Evolutionary conservation across 2,329 filamentous ascomycete genomes (phyloP).

Genomic region (Dichotomopilus funicola): DNA sequence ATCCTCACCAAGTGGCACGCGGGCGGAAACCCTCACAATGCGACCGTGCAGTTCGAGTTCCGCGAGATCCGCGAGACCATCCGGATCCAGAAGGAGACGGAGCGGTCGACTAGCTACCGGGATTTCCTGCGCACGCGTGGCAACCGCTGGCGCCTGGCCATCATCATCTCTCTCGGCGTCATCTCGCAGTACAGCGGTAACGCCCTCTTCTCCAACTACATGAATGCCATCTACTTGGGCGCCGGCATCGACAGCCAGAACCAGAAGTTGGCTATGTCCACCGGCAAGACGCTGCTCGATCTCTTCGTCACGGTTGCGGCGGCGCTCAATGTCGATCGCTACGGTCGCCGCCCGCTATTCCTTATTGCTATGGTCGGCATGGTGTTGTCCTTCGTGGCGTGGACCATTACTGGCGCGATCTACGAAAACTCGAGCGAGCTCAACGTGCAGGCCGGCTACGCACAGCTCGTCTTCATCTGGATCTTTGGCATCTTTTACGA

Average conservation of each 20-base stretch:
- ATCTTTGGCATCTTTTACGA: constrained; percentile 54
- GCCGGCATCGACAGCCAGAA: constrained; percentile 53
- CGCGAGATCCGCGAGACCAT: constrained; percentile 61
- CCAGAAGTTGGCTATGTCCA: constrained; percentile 48
- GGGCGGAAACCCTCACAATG: constrained; percentile 50
- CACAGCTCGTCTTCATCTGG: constrained; percentile 54
- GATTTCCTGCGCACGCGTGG: constrained; percentile 57
- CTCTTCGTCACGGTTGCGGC: constrained; percentile 51
- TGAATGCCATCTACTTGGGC: constrained; percentile 54
- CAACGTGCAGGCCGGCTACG: constrained; percentile 42
- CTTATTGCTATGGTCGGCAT: constrained; percentile 43
- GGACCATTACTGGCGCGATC: constrained; percentile 47
- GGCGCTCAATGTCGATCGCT: constrained; percentile 43
- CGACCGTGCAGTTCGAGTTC: constrained; percentile 59
- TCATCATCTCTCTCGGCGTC: constrained; percentile 56
- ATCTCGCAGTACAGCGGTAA: constrained; percentile 65
- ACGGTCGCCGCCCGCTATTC: constrained; percentile 49
- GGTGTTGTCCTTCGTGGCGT: constrained; percentile 40
- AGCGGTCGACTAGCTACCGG: constrained; percentile 46
- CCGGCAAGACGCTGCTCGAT: constrained; percentile 54
- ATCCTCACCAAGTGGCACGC: constrained; percentile 59
- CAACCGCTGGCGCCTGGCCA: constrained; percentile 57
- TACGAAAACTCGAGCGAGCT: constrained; percentile 41
- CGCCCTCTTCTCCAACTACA: constrained; percentile 61
- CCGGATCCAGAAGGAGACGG: constrained; percentile 46